phyloP scores from a whole-genome alignment of 202 grass and related monocot species.

The Bolboschoenoplectus hybrid region DNA sequence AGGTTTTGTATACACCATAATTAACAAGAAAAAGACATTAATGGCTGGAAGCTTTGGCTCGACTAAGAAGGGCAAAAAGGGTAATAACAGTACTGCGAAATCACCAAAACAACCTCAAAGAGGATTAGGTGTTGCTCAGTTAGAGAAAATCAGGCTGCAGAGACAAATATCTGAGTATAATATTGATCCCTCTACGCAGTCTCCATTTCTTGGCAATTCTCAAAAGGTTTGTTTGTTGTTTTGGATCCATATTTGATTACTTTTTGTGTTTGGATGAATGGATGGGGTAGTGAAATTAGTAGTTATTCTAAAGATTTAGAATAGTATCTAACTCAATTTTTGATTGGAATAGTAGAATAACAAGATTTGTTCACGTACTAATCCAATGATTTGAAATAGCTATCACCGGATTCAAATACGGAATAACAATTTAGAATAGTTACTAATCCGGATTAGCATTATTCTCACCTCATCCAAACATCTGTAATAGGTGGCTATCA shows the following conservation, averaged over 20 bases:
- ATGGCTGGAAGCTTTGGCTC: slow-evolving; percentile 11
- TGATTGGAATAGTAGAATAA: no score
- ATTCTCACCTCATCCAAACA: no score
- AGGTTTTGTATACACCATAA: neutral
- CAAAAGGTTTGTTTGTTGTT: slow-evolving; percentile 36
- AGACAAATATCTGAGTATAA: slow-evolving; percentile 72
- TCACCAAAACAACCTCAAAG: slow-evolving; percentile 84
- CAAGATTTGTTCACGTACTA: no score
- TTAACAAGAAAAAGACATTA: neutral
- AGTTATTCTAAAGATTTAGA: no score
- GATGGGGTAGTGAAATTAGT: no score
- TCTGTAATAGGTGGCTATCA: neutral
- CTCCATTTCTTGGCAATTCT: slow-evolving; percentile 48
- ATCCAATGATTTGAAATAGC: no score
- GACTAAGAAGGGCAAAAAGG: slow-evolving; percentile 49
- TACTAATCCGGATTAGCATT: no score
- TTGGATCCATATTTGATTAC: neutral
- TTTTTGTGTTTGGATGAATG: no score
- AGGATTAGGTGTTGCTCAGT: slow-evolving; percentile 79
- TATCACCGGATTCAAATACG: no score
- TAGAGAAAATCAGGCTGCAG: slow-evolving; percentile 90
- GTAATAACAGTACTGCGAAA: slow-evolving; percentile 27
- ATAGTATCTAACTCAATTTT: no score
- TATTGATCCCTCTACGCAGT: slow-evolving; percentile 51
- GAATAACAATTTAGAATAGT: no score